Base-by-base conservation (phyloP, 805 yeast genomes). In the Wickerhamomyces queroliae region DNA sequence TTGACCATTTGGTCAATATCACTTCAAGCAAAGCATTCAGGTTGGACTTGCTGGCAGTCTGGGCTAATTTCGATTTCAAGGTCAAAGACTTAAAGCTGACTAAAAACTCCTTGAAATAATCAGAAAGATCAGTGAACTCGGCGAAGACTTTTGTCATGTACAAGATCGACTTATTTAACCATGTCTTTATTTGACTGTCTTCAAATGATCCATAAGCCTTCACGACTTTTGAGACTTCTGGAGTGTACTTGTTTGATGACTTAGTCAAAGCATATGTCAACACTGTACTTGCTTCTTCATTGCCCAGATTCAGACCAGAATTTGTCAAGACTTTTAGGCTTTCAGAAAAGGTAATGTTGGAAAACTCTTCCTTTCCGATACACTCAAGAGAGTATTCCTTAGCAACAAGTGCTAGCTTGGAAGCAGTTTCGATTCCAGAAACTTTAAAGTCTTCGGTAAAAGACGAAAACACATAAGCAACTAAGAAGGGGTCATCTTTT, bases 11-110 rank as follows among this genome's bases (percentile, higher is more conserved):
- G 1, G 64, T 63, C 22, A 83, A 62, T 10, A 82, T 51, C 4
- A 74, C 85, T 53, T 84, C 89, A 23, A 83, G 53, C 43, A 83
- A 86, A 0, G 91, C 65, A 46, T 81, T 78, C 12, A 82, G 43
- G 38, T 79, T 63, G 7, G 68, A 47, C 8, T 52, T 49, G 4
- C 82, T 72, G 5, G 78, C 65, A 7, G 57, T 36, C 3, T 58
- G 54, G 68, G 77, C 65, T 13, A 71, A 37, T 4, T 66, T 50
- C 7, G 49, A 29, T 1, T 44, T 44, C 18, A 47, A 41, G 1
- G 64, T 35, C 4, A 79, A 55, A 0, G 41, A 37, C 24, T 59
- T 55, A 46, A 71, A 65, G 9, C 53, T 44, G 1, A 42, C 6
- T 32, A 73, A 54, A 40, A 70, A 67, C 0, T 41, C 31, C 5